These are phyloP conservation scores for Ophiocordyceps camponoti-saundersi DNA, from an alignment of 2,329 filamentous ascomycete genomes.

Conservation along the genomic window DNA sequence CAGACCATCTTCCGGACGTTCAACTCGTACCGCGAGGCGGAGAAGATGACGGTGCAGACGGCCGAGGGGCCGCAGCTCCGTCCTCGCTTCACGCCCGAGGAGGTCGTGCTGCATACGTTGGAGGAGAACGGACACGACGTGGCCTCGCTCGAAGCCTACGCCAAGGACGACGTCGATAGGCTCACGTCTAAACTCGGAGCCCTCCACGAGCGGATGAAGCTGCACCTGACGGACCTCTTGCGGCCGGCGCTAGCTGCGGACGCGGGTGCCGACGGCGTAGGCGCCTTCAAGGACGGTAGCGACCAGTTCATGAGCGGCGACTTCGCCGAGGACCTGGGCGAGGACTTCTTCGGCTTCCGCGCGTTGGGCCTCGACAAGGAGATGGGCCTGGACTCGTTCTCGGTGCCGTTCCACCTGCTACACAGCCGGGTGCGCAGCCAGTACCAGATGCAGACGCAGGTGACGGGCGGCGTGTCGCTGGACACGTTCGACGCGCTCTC, in stretches of 20 bases:
- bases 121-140: conserved; percentile 72
- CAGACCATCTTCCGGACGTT: conserved; percentile 65
- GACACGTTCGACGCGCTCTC: conserved; percentile 51
- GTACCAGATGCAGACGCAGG: conserved; percentile 58
- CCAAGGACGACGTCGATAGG: conserved; percentile 85
- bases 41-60: conserved; percentile 46
- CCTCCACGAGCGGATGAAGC: conserved; percentile 90
- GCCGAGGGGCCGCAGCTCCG: conserved; percentile 29
- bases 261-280: conserved; percentile 65
- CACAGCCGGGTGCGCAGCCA: conserved; percentile 79
- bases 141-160: conserved; percentile 67
- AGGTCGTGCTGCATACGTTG: conserved; percentile 73
- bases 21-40: conserved; percentile 67
- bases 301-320: conserved; percentile 95
- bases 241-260: conserved; percentile 69
- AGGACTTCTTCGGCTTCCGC: conserved; percentile 98
- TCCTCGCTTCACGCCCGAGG: conserved; percentile 62
- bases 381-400: conserved; percentile 72
- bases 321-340: conserved; percentile 92
- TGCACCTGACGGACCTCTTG: conserved; percentile 79
- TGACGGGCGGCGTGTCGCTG: conserved; percentile 38
- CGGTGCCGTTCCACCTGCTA: conserved; percentile 83
- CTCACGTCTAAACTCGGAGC: conserved; percentile 60
- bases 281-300: conserved; percentile 88
- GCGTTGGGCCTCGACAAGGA: conserved; percentile 85